phyloP scores from a whole-genome alignment of 352 stramenopile genomes.

The Hyaloperonospora brassicae region DNA sequence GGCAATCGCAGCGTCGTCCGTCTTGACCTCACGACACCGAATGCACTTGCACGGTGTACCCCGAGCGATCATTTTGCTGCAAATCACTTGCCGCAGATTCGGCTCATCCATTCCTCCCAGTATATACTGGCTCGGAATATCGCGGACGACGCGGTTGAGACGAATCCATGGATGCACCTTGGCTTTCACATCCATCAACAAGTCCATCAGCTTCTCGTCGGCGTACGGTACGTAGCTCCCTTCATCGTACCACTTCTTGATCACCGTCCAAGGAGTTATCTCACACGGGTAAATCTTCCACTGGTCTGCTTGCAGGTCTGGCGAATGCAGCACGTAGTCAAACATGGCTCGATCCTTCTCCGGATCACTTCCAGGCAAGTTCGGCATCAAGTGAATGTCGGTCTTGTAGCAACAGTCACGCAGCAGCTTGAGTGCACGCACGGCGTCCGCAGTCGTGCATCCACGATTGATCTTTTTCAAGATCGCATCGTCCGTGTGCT shows the following conservation, averaged over 20 bases:
- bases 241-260: constrained; percentile 87
- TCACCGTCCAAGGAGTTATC: constrained; percentile 87
- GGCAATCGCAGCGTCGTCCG: constrained; percentile 69
- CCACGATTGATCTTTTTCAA: constrained; percentile 89
- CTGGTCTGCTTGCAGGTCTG: constrained; percentile 88
- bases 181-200: constrained; percentile 87
- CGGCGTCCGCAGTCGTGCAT: constrained; percentile 66
- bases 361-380: constrained; percentile 77
- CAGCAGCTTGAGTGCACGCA: constrained; percentile 72
- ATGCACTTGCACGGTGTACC: constrained; percentile 85
- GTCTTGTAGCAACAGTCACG: constrained; percentile 92
- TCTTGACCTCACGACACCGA: constrained; percentile 87
- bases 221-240: constrained; percentile 86
- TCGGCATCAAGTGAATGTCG: constrained; percentile 91
- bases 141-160: constrained; percentile 89
- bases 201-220: constrained; percentile 80
- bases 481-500: constrained; percentile 88
- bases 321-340: constrained; percentile 80
- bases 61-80: constrained; percentile 67
- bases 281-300: constrained; percentile 95
- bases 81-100: constrained; percentile 87
- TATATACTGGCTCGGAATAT: constrained; percentile 92
- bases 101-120: constrained; percentile 88
- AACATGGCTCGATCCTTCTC: constrained; percentile 88
- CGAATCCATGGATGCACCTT: constrained; percentile 92